Base-by-base conservation (phyloP, 495 filamentous ascomycete genomes). In the Penicillium maclennaniae region DNA sequence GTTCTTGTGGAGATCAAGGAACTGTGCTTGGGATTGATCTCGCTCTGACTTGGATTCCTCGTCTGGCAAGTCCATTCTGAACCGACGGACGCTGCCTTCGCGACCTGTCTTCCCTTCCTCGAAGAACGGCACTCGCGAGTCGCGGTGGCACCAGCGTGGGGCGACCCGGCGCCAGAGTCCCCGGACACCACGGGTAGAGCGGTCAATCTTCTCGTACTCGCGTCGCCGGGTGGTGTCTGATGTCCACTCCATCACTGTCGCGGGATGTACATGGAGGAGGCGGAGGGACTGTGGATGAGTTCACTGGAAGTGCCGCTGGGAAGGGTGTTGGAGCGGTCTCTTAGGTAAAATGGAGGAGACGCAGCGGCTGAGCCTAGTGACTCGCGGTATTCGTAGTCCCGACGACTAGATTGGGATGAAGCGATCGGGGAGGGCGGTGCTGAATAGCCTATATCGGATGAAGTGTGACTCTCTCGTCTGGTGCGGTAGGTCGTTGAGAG, bases 191-290 rank as follows among this genome's bases (percentile, higher is more conserved):
- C 66, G 66, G 49, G 65, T 74, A n/a, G 73, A 71, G 0, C 70
- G 73, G 60, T 79, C 74, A 49, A 79, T 79, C 42, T 77, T 72
- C 42, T 76, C 65, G 41, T 79, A 79, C 49, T 79, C 74, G 26
- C 63, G 68, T 7, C 75, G 60, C 17, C 76, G 74, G 9, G 75
- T 78, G 14, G 72, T 69, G 8, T 69, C 63, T 0, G 73, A 73
- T 2, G 75, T 79, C 76, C 76, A 79, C 53, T 78, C 74, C 54
- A 78, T 78, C 4, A 76, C 68, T 16, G 76, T 78, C 15, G 68
- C 65, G 72, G 67, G 39, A 72, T 59, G 25, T 71, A 56, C 27
- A 69, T 61, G n/a, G 65, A 59, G 19, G 63, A 61, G 2, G 62
- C 26, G 15, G 61, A 59, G 17, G 59, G 58, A n/a, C 54, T 55